Conservation (phyloP, 345 rosid genomes). For the Eutrema heterophyllum region DNA sequence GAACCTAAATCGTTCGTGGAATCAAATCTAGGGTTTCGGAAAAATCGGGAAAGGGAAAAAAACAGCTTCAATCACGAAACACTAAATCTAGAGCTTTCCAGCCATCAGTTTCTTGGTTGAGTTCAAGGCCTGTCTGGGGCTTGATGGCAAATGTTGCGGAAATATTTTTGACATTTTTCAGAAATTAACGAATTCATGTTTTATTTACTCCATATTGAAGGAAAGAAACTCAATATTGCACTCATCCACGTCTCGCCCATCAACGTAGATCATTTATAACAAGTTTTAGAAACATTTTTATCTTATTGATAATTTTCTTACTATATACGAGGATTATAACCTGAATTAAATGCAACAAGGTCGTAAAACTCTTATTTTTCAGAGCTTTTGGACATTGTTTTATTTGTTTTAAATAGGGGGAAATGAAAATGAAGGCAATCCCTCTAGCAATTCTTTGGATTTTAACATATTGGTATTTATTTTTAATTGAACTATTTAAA, state of each 20-base stretch:
- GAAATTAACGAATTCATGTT: neutral
- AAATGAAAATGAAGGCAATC: neutral
- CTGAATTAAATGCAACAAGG: neutral
- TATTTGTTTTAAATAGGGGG: neutral
- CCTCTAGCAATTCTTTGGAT: neutral
- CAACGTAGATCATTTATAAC: too few relatives aligned
- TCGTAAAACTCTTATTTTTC: neutral
- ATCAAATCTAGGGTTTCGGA: too few relatives aligned
- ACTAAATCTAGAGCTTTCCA: too few relatives aligned
- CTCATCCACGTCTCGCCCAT: too few relatives aligned
- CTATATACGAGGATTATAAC: neutral
- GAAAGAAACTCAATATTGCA: too few relatives aligned
- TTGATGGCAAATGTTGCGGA: too few relatives aligned
- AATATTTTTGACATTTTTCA: neutral
- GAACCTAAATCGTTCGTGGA: too few relatives aligned
- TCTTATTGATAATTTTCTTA: neutral
- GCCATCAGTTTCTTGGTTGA: too few relatives aligned
- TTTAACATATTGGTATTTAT: neutral
- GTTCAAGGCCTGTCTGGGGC: too few relatives aligned
- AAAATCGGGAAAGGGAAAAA: too few relatives aligned
- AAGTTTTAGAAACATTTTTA: neutral
- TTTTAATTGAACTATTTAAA: neutral
- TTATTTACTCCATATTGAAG: neutral
- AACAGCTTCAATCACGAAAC: too few relatives aligned
- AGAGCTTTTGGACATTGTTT: neutral